Evolutionary conservation across 768 basidiomycete species (phyloP).

Genomic region (Hygrocybe punicea): DNA sequence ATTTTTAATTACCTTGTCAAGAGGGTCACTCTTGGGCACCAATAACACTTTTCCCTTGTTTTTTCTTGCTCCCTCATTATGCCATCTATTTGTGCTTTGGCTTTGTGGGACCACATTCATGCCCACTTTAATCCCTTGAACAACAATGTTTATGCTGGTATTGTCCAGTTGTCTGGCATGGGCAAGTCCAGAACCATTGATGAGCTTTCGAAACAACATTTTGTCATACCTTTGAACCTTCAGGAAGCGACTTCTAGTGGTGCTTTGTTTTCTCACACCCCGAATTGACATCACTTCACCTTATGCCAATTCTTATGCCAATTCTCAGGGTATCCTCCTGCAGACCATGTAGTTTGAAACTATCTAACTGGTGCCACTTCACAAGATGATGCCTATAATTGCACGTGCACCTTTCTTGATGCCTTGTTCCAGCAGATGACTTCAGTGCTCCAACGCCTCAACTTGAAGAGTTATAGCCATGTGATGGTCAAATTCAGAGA

Average conservation of each 20-base stretch:
- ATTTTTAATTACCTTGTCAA: too few species aligned
- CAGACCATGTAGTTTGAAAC: constrained; percentile 4
- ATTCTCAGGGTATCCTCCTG: constrained; percentile 9
- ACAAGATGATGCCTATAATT: background rate
- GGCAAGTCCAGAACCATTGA: constrained; percentile 7
- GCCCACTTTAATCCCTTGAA: background rate
- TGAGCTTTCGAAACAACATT: constrained; percentile 3
- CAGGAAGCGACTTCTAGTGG: background rate
- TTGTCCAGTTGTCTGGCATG: constrained; percentile 4
- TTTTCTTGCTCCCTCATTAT: too few species aligned
- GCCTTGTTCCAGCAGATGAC: background rate
- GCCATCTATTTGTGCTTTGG: too few species aligned
- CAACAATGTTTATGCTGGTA: background rate
- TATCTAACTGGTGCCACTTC: background rate
- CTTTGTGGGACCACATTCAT: background rate
- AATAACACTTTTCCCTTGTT: too few species aligned
- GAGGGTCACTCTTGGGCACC: too few species aligned
- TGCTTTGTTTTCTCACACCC: constrained; percentile 1
- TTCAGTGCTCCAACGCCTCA: too few species aligned
- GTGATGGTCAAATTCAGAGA: too few species aligned
- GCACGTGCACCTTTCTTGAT: background rate
- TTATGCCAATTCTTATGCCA: background rate
- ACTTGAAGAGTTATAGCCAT: too few species aligned
- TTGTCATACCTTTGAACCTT: constrained; percentile 6
- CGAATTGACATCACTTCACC: too few species aligned